Conservation (phyloP, 2,329 filamentous ascomycete genomes). For the Parascedosporium putredinis region DNA sequence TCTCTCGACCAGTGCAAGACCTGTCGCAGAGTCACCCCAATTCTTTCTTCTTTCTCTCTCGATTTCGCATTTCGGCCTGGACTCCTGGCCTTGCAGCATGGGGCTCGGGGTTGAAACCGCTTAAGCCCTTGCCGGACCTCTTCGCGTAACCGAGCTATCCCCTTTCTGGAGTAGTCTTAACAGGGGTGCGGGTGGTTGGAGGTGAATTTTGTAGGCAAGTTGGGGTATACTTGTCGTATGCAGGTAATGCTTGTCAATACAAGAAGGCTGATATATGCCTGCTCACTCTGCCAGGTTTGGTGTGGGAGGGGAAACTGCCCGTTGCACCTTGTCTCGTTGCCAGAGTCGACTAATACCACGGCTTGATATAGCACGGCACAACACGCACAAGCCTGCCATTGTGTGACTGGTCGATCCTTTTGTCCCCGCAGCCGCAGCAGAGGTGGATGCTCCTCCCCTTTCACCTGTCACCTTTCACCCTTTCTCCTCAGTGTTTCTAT, state of each 20-base stretch:
- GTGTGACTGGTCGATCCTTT: background rate
- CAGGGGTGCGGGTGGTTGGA: constrained; percentile 7
- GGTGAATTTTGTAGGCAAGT: background rate
- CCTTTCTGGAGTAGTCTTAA: background rate
- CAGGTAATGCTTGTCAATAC: constrained; percentile 4
- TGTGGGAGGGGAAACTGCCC: no score
- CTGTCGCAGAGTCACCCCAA: no score
- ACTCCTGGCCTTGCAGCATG: background rate
- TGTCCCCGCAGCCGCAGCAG: background rate
- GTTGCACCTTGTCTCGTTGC: no score
- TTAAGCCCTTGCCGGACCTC: constrained; percentile 8
- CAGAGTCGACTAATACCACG: background rate
- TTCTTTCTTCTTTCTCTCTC: no score
- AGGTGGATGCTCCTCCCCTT: background rate
- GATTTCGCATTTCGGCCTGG: background rate
- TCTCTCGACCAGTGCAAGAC: no score
- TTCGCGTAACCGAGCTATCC: background rate
- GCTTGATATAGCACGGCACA: background rate
- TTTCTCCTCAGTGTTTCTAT: background rate
- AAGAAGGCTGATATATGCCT: constrained; percentile 5
- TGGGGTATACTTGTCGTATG: constrained; percentile 2
- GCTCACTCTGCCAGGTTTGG: background rate
- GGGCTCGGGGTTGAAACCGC: constrained; percentile 7
- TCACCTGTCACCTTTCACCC: background rate
- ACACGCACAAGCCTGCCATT: background rate